phyloP scores from a whole-genome alignment of 176 grass and related monocot species.

The Paspalum vaginatum region DNA sequence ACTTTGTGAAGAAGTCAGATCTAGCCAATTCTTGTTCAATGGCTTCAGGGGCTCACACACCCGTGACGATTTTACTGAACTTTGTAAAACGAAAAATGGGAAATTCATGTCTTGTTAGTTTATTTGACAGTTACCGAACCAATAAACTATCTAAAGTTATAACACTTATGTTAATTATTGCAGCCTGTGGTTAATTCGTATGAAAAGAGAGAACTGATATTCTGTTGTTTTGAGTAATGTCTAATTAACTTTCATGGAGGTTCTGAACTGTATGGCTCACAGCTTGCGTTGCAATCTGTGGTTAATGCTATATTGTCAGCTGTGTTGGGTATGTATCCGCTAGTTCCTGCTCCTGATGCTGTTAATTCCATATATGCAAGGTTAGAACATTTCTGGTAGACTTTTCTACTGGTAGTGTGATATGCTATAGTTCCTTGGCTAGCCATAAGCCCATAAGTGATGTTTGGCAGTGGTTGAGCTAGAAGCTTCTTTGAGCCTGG shows the following conservation, averaged over 20 bases:
- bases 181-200: background rate
- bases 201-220: conserved; percentile 7
- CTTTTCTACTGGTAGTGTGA: background rate
- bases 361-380: conserved; percentile 1
- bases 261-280: background rate
- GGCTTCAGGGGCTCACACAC: conserved; percentile 17
- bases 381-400: conserved; percentile 12
- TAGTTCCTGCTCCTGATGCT: conserved; percentile 9
- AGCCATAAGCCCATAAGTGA: background rate
- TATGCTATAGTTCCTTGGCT: background rate
- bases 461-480: background rate
- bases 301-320: background rate
- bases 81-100: conserved; percentile 6
- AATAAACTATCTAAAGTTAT: conserved; percentile 5
- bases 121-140: background rate
- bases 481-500: too few species aligned
- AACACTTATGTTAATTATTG: conserved; percentile 11
- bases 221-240: conserved; percentile 14
- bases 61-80: background rate
- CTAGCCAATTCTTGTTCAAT: conserved; percentile 19
- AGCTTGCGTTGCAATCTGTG: background rate
- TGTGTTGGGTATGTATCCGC: background rate
- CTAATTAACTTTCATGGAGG: background rate
- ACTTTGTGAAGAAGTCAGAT: conserved; percentile 17
- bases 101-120: conserved; percentile 10